Evolutionary conservation across 192 early-diverging fungal species (phyloP).

Genomic region (Coemansia sp.): DNA sequence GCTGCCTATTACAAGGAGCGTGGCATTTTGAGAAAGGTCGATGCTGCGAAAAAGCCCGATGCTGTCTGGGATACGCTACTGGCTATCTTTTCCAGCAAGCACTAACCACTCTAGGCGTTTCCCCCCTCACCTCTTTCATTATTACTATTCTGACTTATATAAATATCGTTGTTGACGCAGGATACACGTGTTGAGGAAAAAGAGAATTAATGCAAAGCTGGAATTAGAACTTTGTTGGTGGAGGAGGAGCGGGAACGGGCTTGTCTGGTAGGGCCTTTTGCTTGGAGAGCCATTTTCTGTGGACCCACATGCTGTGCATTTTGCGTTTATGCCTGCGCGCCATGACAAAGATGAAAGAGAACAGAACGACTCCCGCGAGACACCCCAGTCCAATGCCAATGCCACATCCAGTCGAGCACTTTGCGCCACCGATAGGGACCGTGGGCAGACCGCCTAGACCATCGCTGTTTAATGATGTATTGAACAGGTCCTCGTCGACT

Average conservation of each 20-base stretch:
- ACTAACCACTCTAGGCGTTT: conserved; percentile 14
- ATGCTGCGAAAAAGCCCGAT: conserved; percentile 86
- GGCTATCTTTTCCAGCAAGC: conserved; percentile 76
- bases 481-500: background rate
- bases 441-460: conserved; percentile 4
- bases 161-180: conserved; percentile 5
- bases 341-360: conserved; percentile 39
- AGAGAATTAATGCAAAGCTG: background rate
- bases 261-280: conserved; percentile 50
- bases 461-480: conserved; percentile 1
- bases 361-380: conserved; percentile 24
- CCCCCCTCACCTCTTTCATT: background rate
- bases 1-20: conserved; percentile 90
- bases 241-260: conserved; percentile 41
- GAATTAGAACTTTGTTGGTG: conserved; percentile 28
- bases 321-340: conserved; percentile 42
- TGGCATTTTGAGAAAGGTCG: conserved; percentile 88
- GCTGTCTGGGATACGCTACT: conserved; percentile 86
- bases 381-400: conserved; percentile 48
- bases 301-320: conserved; percentile 26
- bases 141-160: background rate
- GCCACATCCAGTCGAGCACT: conserved; percentile 44
- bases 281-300: conserved; percentile 38
- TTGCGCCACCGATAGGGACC: conserved; percentile 7
- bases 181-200: background rate